Evolutionary conservation across 495 filamentous ascomycete species (phyloP), one percentile per base, ranked within the genome.

Genomic region (Hypoxylon crocopeplum): DNA sequence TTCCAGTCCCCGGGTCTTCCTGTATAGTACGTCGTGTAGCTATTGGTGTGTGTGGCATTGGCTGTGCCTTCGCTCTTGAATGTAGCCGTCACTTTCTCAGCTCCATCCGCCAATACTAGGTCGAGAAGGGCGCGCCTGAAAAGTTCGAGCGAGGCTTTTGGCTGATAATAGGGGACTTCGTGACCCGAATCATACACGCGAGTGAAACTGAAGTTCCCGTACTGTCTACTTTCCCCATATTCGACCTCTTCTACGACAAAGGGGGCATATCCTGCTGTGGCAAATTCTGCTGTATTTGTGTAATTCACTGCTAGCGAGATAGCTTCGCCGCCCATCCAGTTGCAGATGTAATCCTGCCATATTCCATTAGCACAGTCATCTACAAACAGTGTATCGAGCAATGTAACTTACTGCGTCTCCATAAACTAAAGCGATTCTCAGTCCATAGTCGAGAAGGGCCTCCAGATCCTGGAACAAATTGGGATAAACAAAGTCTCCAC

Each of bases 151-250:
- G 71, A 47, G 0, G 73, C 76, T n/a, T 64, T 42, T 4, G 78
- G 74, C 56, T 77, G 75, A 59, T 81, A 74, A 51, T 70, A 68
- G 1, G 67, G 62, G 21, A 64, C 56, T 46, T 69, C 50, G 24
- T 74, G 67, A 3, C 62, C 60, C 0, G 56, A 27, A 2, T 64
- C 58, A 21, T 70, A 68, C 2, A 88, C 73, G 0, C 86, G 78
- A 8, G 80, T 78, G 63, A 89, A 90, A 37, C 81, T 82, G 59
- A 88, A 86, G 61, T 84, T 81, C 1, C 84, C 86, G 50, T 80
- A 78, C 55, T 88, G 85, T 69, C 77, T 46, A 22, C 53, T 68
- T 39, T 64, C 51, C n/a, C 69, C 69, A 34, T 69, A 69, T 37
- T 69, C 64, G 27, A 59, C 49, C 13, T 69, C 75, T 32, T 74